Evolutionary conservation across 2,329 filamentous ascomycete genomes (phyloP), one percentile per base, ranked within the genome.

Genomic region (Venturia asperata): DNA sequence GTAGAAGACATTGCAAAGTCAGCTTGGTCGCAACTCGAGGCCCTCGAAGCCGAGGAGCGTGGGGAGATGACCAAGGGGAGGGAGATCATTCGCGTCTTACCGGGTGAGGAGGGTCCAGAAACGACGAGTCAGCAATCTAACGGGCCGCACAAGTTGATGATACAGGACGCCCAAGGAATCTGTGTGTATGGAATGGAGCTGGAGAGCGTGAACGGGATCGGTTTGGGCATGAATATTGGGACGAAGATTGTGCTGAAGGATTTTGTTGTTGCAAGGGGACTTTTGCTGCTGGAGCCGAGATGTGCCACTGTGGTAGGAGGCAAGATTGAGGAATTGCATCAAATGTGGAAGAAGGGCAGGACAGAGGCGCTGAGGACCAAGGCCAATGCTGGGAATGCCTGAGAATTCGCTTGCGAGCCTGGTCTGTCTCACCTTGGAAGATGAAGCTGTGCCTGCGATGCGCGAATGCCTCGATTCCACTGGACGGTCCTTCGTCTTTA

Each of bases 11-110:
- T 97, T 24, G 83, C 87, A 1, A 82, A 84, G 63, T 91, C 88
- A 70, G 83, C 89, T 63, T 96, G 92, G 91, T 88, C 91, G 68
- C 91, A 97, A 75, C 83, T 96, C 41, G 91, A 97, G 74, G 86
- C 87, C 42, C 85, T 94, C 7, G 90, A 93, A 74, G 83, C 86
- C 55, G 80, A 86, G 56, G 86, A 88, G 71, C 82, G 89, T 15
- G 90, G 90, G 0, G 90, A 93, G 77, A 84, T 80, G 68, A 90
- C 83, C 0, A 83, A 85, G 49, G 94, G 94, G 0, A 79, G 92
- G 11, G 89, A 97, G 74, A 85, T 99, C 39, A 85, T 97, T 21
- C 83, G 93, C 3, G 83, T 94, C 0, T 82, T 86, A 0, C 80
- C 81, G 3, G 80, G 80, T 13, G 81, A 81, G 1, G 81, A 80